These are phyloP conservation scores for Papiliotrema terrestris DNA, from an alignment of 1,284 basidiomycete species.

Conservation along the genomic window DNA sequence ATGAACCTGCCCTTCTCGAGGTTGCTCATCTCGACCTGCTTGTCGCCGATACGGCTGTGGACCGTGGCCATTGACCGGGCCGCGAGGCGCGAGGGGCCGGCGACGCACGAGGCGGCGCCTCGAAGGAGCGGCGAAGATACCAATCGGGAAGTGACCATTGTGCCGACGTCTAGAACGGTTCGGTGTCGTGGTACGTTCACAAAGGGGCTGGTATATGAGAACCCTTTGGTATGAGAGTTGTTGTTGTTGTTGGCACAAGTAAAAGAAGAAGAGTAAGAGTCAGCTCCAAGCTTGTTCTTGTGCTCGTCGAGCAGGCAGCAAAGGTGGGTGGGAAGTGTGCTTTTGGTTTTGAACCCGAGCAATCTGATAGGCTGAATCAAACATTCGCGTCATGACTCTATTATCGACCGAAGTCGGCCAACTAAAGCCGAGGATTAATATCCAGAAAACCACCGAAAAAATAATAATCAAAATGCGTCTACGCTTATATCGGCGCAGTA, in stretches of 20 bases:
- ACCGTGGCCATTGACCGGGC: conserved; percentile 42
- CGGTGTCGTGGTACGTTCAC: background rate
- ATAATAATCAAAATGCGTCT: no score
- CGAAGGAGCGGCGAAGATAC: conserved; percentile 25
- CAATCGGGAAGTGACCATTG: conserved; percentile 34
- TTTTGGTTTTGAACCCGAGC: background rate
- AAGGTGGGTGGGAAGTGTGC: background rate
- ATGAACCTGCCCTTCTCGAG: conserved; percentile 72
- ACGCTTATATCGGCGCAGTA: no score
- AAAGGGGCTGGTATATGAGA: background rate
- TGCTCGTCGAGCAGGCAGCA: background rate
- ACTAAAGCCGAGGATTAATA: background rate
- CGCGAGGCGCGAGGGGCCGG: conserved; percentile 24
- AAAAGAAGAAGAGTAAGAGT: background rate
- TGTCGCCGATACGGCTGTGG: conserved; percentile 66
- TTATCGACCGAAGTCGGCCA: background rate
- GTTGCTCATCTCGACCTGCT: conserved; percentile 91
- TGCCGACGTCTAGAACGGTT: no score
- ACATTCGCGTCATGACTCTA: background rate
- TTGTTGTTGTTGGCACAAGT: background rate
- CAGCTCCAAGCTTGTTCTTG: no score
- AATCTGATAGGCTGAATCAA: background rate
- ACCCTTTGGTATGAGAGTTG: no score
- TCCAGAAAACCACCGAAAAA: no score
- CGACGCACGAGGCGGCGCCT: conserved; percentile 15